Base-by-base conservation (phyloP, 2,329 filamentous ascomycete species). In the Aspergillus pseudoglaucus region DNA sequence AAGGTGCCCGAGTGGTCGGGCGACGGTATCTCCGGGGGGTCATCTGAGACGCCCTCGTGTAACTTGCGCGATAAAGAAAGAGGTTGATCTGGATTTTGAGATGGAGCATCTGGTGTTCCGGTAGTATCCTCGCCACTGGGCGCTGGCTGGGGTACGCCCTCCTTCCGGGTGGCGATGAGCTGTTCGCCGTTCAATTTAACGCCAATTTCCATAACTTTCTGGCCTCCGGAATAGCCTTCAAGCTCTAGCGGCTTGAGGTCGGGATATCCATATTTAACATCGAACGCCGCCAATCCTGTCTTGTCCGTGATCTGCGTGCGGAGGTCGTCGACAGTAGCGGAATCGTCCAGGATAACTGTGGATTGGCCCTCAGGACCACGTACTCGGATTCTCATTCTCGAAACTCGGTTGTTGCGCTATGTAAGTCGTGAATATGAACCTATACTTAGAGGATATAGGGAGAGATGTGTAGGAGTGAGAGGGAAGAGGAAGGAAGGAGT, bases 181-280 rank as follows among this genome's bases (percentile, higher is more conserved):
- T 85, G 83, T 55, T 87, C 82, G 37, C 84, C 83, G 59, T 87
- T 77, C 18, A 88, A 71, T 45, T 80, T 81, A 46, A 85, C 65
- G 7, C 77, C 80, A 1, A 83, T 74, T 46, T 83, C 76, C 25
- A 64, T 74, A 59, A 80, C 78, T 53, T 59, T 71, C 53, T 70
- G 78, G 27, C 65, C 66, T 61, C 54, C 69, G 17, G 80, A 74
- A 25, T 77, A 76, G 37, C 71, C 63, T 33, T 79, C 75, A 8
- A 85, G 72, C 32, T 82, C 75, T 14, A 97, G 76, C 0, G 81
- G 74, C 61, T 84, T 82, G 33, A 68, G 58, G 20, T 88, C 84
- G 1, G 91, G 91, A 59, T 87, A 95, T 32, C 89, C 89, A 69
- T 85, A 88, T 74, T 93, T 95, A 53, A 95, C 73, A 39, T 86